Percentiles rank a stretch among this genome's conserved stretches.
Conservation (phyloP, 2,329 filamentous ascomycete species). For the Fusarium sp. region DNA sequence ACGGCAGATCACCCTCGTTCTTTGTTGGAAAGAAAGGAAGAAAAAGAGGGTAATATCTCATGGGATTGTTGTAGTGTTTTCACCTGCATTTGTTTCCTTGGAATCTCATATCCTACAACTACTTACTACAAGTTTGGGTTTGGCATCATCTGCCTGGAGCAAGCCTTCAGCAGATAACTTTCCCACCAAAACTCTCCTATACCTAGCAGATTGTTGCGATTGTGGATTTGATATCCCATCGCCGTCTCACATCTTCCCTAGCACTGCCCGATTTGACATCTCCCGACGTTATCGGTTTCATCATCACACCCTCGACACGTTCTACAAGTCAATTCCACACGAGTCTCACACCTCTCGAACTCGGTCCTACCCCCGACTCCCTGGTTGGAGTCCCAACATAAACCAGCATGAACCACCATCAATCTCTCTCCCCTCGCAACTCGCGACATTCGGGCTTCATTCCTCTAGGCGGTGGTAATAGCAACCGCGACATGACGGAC, state of each 20-base stretch:
- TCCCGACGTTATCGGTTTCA: constrained; percentile 40
- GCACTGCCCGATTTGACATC: constrained; percentile 19
- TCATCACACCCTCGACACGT: constrained; percentile 13
- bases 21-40: constrained; percentile 33
- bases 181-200: constrained; percentile 20
- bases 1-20: constrained; percentile 20
- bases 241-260: constrained; percentile 31
- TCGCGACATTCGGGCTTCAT: constrained; percentile 59
- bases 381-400: constrained; percentile 39
- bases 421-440: constrained; percentile 53
- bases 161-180: constrained; percentile 37
- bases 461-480: constrained; percentile 52
- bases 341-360: constrained; percentile 20
- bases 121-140: constrained; percentile 36
- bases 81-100: constrained; percentile 37
- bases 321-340: constrained; percentile 26
- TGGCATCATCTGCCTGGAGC: constrained; percentile 41
- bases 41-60: constrained; percentile 13
- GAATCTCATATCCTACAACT: constrained; percentile 23
- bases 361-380: constrained; percentile 29
- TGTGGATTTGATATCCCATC: constrained; percentile 45
- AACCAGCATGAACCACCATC: constrained; percentile 44
- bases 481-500: constrained; percentile 51
- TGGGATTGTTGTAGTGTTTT: constrained; percentile 27
- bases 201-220: constrained; percentile 27